Percentiles rank a stretch among this genome's conserved stretches.
Conservation (phyloP, 805 yeast genomes). For the Zygosaccharomyces gambellarensis region DNA sequence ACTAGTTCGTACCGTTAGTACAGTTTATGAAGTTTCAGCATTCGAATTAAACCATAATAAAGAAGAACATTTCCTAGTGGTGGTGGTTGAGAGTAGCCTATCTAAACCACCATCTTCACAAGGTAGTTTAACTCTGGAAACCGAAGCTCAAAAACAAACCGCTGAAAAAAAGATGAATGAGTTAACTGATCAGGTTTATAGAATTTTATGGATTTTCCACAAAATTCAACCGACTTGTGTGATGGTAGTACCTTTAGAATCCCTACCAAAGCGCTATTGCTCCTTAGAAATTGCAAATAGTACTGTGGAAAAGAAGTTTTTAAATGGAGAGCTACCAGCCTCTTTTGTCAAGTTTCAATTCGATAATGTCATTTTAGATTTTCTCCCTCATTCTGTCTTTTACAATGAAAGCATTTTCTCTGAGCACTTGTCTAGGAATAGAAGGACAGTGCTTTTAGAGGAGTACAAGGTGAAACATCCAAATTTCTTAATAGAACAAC, state of each 20-base stretch:
- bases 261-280: conserved; percentile 68
- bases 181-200: conserved; percentile 33
- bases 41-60: conserved; percentile 52
- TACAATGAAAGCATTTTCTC: conserved; percentile 35
- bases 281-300: conserved; percentile 88
- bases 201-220: conserved; percentile 48
- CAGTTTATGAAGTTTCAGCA: conserved; percentile 84
- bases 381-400: conserved; percentile 33
- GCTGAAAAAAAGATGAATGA: conserved; percentile 31
- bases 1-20: conserved; percentile 71
- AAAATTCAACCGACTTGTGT: conserved; percentile 77
- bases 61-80: conserved; percentile 77
- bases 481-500: not conserved
- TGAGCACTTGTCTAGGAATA: conserved; percentile 56
- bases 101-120: conserved; percentile 30
- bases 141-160: conserved; percentile 17
- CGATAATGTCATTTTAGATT: conserved; percentile 34
- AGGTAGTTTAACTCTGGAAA: conserved; percentile 6
- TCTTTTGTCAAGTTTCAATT: conserved; percentile 68
- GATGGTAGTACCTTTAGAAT: conserved; percentile 69
- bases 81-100: conserved; percentile 70
- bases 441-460: conserved; percentile 55
- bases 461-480: conserved; percentile 4
- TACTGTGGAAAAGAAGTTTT: conserved; percentile 73
- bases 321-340: conserved; percentile 74